phyloP scores from a whole-genome alignment of 2,329 filamentous ascomycete species.

The Neopestalotiopsis rosae region DNA sequence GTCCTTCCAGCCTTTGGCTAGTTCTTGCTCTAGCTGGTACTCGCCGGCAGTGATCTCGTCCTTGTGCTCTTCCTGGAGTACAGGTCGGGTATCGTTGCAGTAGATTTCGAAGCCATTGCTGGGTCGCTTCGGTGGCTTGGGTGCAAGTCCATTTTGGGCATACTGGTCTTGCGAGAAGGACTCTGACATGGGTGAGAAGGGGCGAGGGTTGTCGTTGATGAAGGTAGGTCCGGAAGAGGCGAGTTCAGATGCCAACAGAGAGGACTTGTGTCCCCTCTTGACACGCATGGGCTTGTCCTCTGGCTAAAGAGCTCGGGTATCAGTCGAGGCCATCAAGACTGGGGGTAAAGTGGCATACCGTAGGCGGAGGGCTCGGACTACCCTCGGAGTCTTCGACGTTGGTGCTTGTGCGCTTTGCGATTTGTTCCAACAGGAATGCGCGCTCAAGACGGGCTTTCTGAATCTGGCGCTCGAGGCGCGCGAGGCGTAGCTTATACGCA shows the following conservation, averaged over 20 bases:
- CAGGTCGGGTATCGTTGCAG: conserved; percentile 54
- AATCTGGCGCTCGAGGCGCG: conserved; percentile 81
- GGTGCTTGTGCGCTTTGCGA: conserved; percentile 75
- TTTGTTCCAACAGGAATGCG: conserved; percentile 74
- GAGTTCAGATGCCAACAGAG: conserved; percentile 49
- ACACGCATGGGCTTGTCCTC: conserved; percentile 79
- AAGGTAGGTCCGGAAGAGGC: conserved; percentile 46
- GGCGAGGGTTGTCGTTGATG: conserved; percentile 52
- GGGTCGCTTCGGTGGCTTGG: conserved; percentile 48
- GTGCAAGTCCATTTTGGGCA: conserved; percentile 48
- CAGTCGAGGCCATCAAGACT: conserved; percentile 36
- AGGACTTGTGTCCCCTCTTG: conserved; percentile 74
- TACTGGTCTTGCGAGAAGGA: conserved; percentile 56
- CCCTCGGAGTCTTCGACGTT: conserved; percentile 81
- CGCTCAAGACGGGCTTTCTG: conserved; percentile 91
- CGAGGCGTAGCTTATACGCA: conserved; percentile 77
- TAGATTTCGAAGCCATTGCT: conserved; percentile 60
- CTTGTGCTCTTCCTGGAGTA: conserved; percentile 50
- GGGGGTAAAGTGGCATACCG: conserved; percentile 52
- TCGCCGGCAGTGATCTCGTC: conserved; percentile 40
- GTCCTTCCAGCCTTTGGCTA: conserved; percentile 60
- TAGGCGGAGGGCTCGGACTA: conserved; percentile 79
- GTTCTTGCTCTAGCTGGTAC: conserved; percentile 57
- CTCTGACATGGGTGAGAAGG: conserved; percentile 56
- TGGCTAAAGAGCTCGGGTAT: conserved; percentile 54